Evolutionary conservation across 2,329 filamentous ascomycete species (phyloP), one percentile per base, ranked within the genome.

Genomic region (Penicillium sp.): DNA sequence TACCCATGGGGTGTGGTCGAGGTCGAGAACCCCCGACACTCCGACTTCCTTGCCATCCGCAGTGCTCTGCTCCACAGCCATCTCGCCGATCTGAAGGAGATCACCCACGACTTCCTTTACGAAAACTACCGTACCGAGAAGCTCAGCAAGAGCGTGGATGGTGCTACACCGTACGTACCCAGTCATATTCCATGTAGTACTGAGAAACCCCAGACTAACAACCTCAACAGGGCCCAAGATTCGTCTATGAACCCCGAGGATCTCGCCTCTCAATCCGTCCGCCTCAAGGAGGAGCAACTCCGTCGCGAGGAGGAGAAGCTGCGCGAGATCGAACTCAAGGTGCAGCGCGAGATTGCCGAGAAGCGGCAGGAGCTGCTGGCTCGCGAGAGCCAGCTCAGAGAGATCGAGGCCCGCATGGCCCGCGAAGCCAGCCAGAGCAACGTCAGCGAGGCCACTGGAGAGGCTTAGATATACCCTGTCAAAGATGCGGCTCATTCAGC

Each of bases 61-160:
- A 97, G 92, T 56, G 94, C 94, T 52, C 87, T 99, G 53, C 85
- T 99, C 59, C 94, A 99, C 84, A 97, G 92, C 79, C 94, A 99
- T 82, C 81, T 99, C 73, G 94, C 94, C 58, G 94, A 99, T 76
- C 81, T 99, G 70, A 99, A 99, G 87, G 94, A 99, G 78, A 99
- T 99, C 73, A 99, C 94, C 48, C 94, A 99, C 78, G 94, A 99
- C 78, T 99, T 99, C 88, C 82, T 99, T 62, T 99, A 99, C 81
- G 94, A 99, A 77, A 99, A 99, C 81, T 99, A 99, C 85, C 92
- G 94, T 91, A 99, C 94, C 72, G 94, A 99, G 90, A 97, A 97
- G 83, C 90, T 99, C 69, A 96, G 91, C 83, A 99, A 97, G 91
- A 97, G 92, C 75, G 94, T 99, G 67, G 92, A 97, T 75, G 90